phyloP scores from a whole-genome alignment of 2,329 filamentous ascomycete species.

The Pseudopithomyces maydicus region DNA sequence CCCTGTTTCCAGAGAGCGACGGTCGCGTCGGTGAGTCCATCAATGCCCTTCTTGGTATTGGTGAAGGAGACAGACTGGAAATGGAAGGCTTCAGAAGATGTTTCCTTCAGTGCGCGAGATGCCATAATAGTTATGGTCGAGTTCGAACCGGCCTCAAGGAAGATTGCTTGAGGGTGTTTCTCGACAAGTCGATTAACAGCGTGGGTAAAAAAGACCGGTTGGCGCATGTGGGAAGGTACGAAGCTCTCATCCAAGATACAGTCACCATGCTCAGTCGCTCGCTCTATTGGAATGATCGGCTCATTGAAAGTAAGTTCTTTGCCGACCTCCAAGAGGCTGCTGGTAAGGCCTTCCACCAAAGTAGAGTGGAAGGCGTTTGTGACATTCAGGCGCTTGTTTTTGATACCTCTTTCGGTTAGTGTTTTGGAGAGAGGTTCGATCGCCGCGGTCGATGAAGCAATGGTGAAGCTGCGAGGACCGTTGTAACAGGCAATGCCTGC shows the following conservation, averaged over 20 bases:
- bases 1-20: constrained; percentile 50
- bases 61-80: constrained; percentile 15
- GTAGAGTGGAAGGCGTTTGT: constrained; percentile 31
- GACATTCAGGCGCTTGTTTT: constrained; percentile 23
- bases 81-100: neutral
- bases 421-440: constrained; percentile 19
- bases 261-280: neutral
- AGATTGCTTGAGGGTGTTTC: constrained; percentile 22
- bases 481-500: constrained; percentile 53
- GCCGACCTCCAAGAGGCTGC: constrained; percentile 8
- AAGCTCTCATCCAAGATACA: neutral
- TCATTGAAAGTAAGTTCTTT: constrained; percentile 37
- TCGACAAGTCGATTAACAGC: constrained; percentile 48
- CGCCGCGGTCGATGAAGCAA: constrained; percentile 35
- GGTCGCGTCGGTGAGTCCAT: constrained; percentile 32
- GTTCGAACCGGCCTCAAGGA: constrained; percentile 28
- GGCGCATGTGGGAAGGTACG: constrained; percentile 45
- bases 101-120: constrained; percentile 27
- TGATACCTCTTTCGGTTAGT: neutral
- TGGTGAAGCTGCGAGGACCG: constrained; percentile 45
- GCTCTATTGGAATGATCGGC: constrained; percentile 38
- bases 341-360: constrained; percentile 31
- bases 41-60: neutral
- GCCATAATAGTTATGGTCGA: constrained; percentile 37
- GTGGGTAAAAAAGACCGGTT: constrained; percentile 53